phyloP scores from a whole-genome alignment of 2,329 filamentous ascomycete species.

The Rosellinia necatrix region DNA sequence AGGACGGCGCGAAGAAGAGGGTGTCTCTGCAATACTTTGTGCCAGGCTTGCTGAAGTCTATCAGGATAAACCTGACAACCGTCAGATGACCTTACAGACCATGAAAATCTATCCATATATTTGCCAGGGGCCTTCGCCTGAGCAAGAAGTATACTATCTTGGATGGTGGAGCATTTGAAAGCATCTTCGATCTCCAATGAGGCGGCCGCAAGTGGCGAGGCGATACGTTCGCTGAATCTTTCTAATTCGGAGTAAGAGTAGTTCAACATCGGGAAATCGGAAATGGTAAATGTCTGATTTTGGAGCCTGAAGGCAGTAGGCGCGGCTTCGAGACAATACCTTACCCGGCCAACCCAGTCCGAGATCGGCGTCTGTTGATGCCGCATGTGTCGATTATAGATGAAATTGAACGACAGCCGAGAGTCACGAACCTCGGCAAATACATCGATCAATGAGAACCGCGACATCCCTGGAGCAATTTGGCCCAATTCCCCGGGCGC shows the following conservation, averaged over 20 bases:
- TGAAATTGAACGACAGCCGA: neutral
- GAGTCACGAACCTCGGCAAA: slow-evolving; percentile 6
- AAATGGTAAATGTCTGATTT: neutral
- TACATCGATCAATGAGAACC: slow-evolving; percentile 17
- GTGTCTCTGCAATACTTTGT: slow-evolving; percentile 13
- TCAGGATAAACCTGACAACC: neutral
- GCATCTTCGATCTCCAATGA: slow-evolving; percentile 16
- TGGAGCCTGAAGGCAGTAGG: neutral
- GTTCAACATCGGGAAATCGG: slow-evolving; percentile 10
- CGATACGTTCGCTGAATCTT: neutral
- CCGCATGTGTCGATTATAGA: slow-evolving; percentile 16
- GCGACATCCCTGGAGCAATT: neutral
- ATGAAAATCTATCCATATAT: slow-evolving; percentile 11
- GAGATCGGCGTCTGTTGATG: neutral
- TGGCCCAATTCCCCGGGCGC: neutral
- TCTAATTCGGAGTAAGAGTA: slow-evolving; percentile 12
- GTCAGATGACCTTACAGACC: neutral
- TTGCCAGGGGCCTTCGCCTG: slow-evolving; percentile 5
- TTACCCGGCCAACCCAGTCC: slow-evolving; percentile 15
- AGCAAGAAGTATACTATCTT: slow-evolving; percentile 11
- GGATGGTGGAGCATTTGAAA: slow-evolving; percentile 11
- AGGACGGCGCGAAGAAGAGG: slow-evolving; percentile 12
- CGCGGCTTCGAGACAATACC: neutral
- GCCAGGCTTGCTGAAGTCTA: slow-evolving; percentile 9
- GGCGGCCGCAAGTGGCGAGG: neutral